Evolutionary conservation across 352 stramenopile species (phyloP).

Genomic region (Phytophthora cryptogea): DNA sequence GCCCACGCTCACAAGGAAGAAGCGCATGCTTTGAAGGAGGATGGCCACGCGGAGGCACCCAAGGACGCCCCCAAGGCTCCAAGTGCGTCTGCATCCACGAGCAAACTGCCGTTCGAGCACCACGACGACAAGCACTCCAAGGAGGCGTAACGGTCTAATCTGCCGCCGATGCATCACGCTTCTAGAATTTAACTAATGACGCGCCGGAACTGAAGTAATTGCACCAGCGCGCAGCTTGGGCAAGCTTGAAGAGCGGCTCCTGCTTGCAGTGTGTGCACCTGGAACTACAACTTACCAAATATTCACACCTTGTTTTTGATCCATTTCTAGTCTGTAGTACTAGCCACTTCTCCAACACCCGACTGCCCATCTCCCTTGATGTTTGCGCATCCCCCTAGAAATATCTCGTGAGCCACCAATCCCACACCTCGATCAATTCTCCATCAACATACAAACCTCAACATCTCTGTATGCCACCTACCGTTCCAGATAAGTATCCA

Average conservation of each 20-base stretch:
- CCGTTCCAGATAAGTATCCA: constrained; percentile 8
- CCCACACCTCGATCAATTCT: constrained; percentile 11
- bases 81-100: constrained; percentile 18
- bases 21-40: constrained; percentile 10
- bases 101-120: constrained; percentile 22
- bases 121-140: constrained; percentile 23
- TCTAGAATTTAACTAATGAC: constrained; percentile 14
- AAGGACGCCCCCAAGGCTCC: constrained; percentile 19
- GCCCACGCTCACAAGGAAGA: constrained; percentile 5
- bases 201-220: constrained; percentile 3
- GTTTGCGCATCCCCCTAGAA: constrained; percentile 16
- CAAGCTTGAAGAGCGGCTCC: constrained; percentile 12
- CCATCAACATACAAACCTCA: not conserved
- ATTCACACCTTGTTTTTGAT: constrained; percentile 3
- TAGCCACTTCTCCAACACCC: no score
- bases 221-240: not conserved
- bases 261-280: constrained; percentile 12
- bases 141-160: constrained; percentile 16
- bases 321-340: no score
- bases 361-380: not conserved
- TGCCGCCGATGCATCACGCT: constrained; percentile 8
- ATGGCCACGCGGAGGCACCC: constrained; percentile 20
- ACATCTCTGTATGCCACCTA: not conserved
- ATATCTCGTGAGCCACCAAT: not conserved
- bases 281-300: not conserved